A percentile compares a stretch with the other conserved stretches of the same genome.
Evolutionary conservation across 805 yeast species (phyloP).

Genomic region (Zygotorulaspora danielsina): DNA sequence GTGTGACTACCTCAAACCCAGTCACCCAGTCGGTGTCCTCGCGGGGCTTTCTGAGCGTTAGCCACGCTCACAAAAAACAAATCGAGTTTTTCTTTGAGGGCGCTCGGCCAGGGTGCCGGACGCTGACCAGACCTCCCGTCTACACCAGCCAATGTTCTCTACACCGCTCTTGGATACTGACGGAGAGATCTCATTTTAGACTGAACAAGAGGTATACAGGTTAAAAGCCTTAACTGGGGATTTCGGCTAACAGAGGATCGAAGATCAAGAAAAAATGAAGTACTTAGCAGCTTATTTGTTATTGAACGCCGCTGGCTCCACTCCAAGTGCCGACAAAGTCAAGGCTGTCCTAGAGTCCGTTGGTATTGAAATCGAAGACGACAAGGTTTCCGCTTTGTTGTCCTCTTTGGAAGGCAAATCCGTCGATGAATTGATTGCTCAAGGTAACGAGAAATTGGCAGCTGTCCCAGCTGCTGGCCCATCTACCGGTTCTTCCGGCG

Average conservation of each 20-base stretch:
- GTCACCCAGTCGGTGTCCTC: background rate
- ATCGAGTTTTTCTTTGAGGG: no score
- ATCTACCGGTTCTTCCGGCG: conserved; percentile 73
- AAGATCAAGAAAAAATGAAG: conserved; percentile 53
- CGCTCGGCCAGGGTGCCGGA: no score
- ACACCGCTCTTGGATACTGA: no score
- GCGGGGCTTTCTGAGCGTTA: conserved; percentile 1
- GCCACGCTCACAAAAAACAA: no score
- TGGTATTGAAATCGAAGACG: conserved; percentile 92
- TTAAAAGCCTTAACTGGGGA: no score
- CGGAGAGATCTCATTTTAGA: no score
- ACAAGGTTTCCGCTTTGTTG: conserved; percentile 75
- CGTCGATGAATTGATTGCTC: conserved; percentile 83
- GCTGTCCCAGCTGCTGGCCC: conserved; percentile 98
- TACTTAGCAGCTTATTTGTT: conserved; percentile 99
- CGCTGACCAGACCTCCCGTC: no score
- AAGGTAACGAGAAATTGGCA: conserved; percentile 94
- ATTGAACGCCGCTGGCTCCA: conserved; percentile 93
- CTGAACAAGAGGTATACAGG: no score
- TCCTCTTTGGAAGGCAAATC: conserved; percentile 91
- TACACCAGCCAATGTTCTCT: no score
- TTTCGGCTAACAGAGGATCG: no score
- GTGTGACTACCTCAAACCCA: conserved; percentile 1
- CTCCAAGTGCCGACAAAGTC: conserved; percentile 93
- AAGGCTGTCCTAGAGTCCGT: conserved; percentile 85